Evolutionary conservation across 2,329 filamentous ascomycete species (phyloP).

Genomic region (Colletotrichum ledebouriae): DNA sequence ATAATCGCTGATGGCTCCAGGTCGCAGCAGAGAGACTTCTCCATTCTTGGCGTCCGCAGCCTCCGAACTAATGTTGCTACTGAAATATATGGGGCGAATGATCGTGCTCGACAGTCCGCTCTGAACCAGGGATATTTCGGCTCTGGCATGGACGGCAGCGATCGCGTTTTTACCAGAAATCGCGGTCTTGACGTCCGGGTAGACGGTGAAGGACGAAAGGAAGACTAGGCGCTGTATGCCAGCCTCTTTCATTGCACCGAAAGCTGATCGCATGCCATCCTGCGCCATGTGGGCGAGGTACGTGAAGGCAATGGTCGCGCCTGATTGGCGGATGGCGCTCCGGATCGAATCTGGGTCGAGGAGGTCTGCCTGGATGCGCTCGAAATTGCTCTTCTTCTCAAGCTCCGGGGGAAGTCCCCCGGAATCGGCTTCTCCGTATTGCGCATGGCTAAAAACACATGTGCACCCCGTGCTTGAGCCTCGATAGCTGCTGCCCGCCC

Average conservation of each 20-base stretch:
- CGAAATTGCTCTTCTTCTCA: slow-evolving; percentile 50
- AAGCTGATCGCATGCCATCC: slow-evolving; percentile 56
- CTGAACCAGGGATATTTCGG: slow-evolving; percentile 58
- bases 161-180: slow-evolving; percentile 50
- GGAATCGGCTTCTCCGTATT: slow-evolving; percentile 58
- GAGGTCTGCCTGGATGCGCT: slow-evolving; percentile 60
- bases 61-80: slow-evolving; percentile 55
- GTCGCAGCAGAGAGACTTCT: slow-evolving; percentile 50
- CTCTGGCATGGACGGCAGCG: slow-evolving; percentile 56
- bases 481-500: slow-evolving; percentile 56
- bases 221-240: slow-evolving; percentile 61
- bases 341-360: slow-evolving; percentile 55
- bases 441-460: slow-evolving; percentile 63
- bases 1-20: slow-evolving; percentile 52
- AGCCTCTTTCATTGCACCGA: slow-evolving; percentile 57
- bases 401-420: slow-evolving; percentile 33
- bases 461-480: slow-evolving; percentile 56
- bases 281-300: slow-evolving; percentile 53
- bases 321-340: slow-evolving; percentile 55
- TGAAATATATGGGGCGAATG: slow-evolving; percentile 59
- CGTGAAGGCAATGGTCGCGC: slow-evolving; percentile 62
- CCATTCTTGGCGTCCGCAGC: slow-evolving; percentile 47
- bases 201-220: slow-evolving; percentile 56
- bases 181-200: slow-evolving; percentile 47
- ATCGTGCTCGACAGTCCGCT: slow-evolving; percentile 51